These are phyloP conservation scores for Lenwebbia sp. DNA, from an alignment of 345 rosid genomes.

Conservation along the genomic window DNA sequence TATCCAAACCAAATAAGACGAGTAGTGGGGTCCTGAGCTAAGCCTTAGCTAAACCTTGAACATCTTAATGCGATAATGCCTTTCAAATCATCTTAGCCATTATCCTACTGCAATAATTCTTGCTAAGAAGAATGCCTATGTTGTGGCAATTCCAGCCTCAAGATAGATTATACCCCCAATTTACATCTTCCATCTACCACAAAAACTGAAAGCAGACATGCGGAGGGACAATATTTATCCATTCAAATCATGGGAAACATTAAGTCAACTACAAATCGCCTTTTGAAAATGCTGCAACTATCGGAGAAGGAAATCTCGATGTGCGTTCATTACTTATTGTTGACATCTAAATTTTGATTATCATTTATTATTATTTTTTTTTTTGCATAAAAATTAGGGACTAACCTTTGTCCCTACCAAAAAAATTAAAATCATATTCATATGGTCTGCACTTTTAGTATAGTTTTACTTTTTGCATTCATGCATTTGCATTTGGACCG, in stretches of 20 bases:
- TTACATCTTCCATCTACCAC: background rate
- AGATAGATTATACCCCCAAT: background rate
- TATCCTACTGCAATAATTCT: background rate
- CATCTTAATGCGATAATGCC: background rate
- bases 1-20: fast-evolving
- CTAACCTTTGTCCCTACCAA: too few relatives aligned
- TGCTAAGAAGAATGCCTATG: background rate
- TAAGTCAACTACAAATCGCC: background rate
- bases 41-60: background rate
- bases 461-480: too few relatives aligned
- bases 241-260: background rate
- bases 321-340: too few relatives aligned
- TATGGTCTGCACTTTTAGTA: too few relatives aligned
- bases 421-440: too few relatives aligned
- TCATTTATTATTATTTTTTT: too few relatives aligned
- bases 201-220: background rate
- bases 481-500: too few relatives aligned
- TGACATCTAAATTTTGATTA: too few relatives aligned
- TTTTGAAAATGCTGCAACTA: too few relatives aligned
- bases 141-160: background rate
- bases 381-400: too few relatives aligned
- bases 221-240: background rate
- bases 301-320: too few relatives aligned
- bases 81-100: background rate
- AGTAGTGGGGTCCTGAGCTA: fast-evolving